phyloP scores from a whole-genome alignment of 177 flowering plant genomes.

The Vitis hybrid region DNA sequence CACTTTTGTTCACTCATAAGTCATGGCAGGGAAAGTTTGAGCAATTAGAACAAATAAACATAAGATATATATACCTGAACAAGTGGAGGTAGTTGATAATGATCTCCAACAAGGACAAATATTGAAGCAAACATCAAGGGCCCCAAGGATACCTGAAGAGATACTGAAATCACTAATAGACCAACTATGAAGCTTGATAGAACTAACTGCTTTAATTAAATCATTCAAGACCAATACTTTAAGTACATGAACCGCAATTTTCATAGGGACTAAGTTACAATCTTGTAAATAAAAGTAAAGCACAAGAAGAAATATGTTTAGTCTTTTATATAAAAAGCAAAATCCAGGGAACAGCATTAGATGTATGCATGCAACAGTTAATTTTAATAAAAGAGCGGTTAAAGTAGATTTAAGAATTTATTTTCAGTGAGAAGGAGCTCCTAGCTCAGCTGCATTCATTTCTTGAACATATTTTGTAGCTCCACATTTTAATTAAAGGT shows the following conservation, averaged over 20 bases:
- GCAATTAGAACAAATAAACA: not conserved
- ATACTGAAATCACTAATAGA: not conserved
- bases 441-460: no score
- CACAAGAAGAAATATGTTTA: not conserved
- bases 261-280: not conserved
- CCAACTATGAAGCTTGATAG: not conserved
- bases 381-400: no score
- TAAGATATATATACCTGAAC: conserved; percentile 56
- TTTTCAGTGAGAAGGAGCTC: no score
- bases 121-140: conserved; percentile 90
- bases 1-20: not conserved
- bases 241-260: not conserved
- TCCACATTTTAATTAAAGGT: no score
- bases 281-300: not conserved
- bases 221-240: not conserved
- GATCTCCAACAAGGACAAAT: conserved; percentile 99
- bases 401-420: no score
- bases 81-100: conserved; percentile 97
- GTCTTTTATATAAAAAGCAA: not conserved
- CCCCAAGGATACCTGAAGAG: conserved; percentile 78
- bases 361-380: no score
- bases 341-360: no score
- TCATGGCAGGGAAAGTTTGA: conserved; percentile 3
- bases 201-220: not conserved
- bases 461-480: no score